Percentiles rank a stretch among this genome's conserved stretches.
phyloP scores from a whole-genome alignment of 306 rosid genomes.

The Hippophae rhamnoides region DNA sequence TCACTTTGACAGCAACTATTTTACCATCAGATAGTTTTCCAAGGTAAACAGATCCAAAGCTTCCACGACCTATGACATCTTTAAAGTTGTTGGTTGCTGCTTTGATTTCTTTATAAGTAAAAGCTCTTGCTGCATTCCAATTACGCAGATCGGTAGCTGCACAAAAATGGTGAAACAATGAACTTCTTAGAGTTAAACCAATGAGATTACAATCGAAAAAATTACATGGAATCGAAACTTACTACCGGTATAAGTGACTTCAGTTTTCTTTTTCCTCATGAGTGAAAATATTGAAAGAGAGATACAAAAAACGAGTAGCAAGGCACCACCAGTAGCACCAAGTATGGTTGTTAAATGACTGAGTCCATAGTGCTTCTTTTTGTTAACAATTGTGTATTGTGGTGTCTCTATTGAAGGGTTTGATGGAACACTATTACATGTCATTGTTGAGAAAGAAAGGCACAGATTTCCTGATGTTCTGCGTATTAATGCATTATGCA shows the following conservation, averaged over 20 bases:
- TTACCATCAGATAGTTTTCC: constrained; percentile 73
- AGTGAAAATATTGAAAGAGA: constrained; percentile 31
- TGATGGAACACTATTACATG: constrained; percentile 45
- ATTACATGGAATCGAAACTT: constrained; percentile 16
- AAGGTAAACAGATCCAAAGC: constrained; percentile 86
- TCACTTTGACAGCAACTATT: constrained; percentile 81
- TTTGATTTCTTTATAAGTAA: constrained; percentile 75
- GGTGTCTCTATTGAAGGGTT: constrained; percentile 69
- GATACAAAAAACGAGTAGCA: constrained; percentile 34
- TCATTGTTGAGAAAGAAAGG: constrained; percentile 56
- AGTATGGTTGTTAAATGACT: constrained; percentile 36
- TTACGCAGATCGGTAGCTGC: constrained; percentile 49
- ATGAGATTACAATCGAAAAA: neutral
- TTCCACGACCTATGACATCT: constrained; percentile 76
- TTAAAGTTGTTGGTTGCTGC: constrained; percentile 70
- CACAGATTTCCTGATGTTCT: constrained; percentile 77
- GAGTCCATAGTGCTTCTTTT: constrained; percentile 31
- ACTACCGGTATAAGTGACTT: constrained; percentile 42
- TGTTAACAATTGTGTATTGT: constrained; percentile 50
- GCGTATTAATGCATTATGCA: constrained; percentile 23
- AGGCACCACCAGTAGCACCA: constrained; percentile 48
- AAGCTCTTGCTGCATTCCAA: constrained; percentile 73
- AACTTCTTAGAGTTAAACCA: constrained; percentile 6
- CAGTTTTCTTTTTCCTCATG: constrained; percentile 40
- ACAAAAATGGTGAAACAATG: constrained; percentile 22